Base-by-base conservation (phyloP, 768 basidiomycete species). In the Lentinula raphanica region DNA sequence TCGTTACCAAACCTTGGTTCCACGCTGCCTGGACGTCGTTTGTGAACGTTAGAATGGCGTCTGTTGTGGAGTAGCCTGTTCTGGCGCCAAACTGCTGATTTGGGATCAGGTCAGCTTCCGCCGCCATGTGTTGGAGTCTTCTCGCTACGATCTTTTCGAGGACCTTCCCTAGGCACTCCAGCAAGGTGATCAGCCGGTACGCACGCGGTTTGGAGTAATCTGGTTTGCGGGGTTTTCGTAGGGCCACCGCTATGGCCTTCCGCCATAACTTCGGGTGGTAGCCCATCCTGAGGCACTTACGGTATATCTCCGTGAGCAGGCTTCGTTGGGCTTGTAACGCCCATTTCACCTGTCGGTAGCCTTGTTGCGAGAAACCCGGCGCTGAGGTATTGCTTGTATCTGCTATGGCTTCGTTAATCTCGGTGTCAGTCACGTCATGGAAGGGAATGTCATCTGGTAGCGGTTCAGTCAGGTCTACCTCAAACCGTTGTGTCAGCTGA, bases 181-280 rank as follows among this genome's bases (percentile, higher is more conserved):
- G 65, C 12, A 74, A 68, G 6, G 64, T 66, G 31, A 75, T 75
- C 0, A 69, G 70, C 0, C 68, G 50, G 63, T 75, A 76, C 1
- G 75, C 68, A 5, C 66, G 46, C 0, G 72, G 69, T 51, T 69
- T 64, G 0, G 69, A 67, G 62, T 76, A 74, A 62, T 74, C 68
- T 0, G 68, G 66, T 56, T 77, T 77, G 27, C 66, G 62, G 0
- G 71, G 70, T 66, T 77, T 77, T 8, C 61, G 56, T 0, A 76
- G 62, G 1, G 69, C 69, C 0, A 74, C 67, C 1, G 69, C 69
- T 1, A 70, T 65, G 7, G 71, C 65, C n/a, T 61, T 61, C 3
- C 61, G 15, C 67, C 68, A 32, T 11, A 32, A 11, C 11, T 11
- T 32, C 5, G 67, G 68, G 58, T 71, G 66, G 61, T 64, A 67